These are phyloP conservation scores for Circinella minor DNA, from an alignment of 371 early-diverging fungal genomes.

Conservation along the genomic window DNA sequence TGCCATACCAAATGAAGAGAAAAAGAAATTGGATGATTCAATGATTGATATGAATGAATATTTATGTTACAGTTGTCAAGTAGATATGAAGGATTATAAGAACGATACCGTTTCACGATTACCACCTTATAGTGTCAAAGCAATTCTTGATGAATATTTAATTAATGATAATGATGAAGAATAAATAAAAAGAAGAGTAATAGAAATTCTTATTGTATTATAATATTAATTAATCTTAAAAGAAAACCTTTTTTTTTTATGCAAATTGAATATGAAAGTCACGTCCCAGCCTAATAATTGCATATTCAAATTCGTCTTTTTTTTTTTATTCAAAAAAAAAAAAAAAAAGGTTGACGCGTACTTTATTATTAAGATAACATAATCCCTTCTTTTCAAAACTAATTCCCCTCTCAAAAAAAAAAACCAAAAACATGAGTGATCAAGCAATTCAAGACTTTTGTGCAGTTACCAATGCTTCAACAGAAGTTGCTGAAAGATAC, in stretches of 20 bases:
- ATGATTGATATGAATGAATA: slow-evolving; percentile 39
- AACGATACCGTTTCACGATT: slow-evolving; percentile 22
- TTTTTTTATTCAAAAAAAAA: too few relatives aligned
- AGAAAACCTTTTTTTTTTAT: too few relatives aligned
- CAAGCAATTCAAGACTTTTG: slow-evolving; percentile 42
- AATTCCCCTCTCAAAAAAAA: background rate
- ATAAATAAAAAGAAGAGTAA: background rate
- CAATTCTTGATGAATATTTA: slow-evolving; percentile 30
- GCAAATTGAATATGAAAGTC: too few relatives aligned
- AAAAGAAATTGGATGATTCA: slow-evolving; percentile 34
- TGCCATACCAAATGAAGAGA: slow-evolving; percentile 10
- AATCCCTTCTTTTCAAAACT: slow-evolving; percentile 1
- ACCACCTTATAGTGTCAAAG: slow-evolving; percentile 31
- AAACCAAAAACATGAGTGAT: slow-evolving; percentile 29
- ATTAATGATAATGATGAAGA: slow-evolving; percentile 47
- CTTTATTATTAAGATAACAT: background rate
- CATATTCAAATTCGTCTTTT: too few relatives aligned
- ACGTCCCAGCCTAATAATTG: too few relatives aligned
- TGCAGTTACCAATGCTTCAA: slow-evolving; percentile 43
- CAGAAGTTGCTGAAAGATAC: slow-evolving; percentile 42
- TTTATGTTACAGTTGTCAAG: slow-evolving; percentile 68
- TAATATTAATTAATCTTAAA: background rate
- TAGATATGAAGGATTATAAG: slow-evolving; percentile 54
- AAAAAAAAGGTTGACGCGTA: slow-evolving; percentile 4
- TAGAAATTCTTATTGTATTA: background rate